phyloP scores from a whole-genome alignment of 2,329 filamentous ascomycete species.

The Penicillium decumbens region DNA sequence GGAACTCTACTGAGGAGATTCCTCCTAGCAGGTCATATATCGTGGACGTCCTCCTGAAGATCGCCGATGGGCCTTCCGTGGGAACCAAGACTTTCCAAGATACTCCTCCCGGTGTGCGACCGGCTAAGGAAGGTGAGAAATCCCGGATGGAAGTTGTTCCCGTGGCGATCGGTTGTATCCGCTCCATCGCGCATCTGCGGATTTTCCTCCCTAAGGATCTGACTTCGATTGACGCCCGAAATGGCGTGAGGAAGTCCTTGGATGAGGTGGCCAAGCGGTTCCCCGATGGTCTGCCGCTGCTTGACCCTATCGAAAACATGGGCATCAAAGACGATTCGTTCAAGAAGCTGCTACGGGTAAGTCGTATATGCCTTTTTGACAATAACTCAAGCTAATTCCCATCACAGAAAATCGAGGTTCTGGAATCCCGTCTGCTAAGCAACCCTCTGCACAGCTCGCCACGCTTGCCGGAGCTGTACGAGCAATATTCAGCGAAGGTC shows the following conservation, averaged over 20 bases:
- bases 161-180: constrained; percentile 77
- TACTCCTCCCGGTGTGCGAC: constrained; percentile 58
- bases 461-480: constrained; percentile 75
- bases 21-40: constrained; percentile 72
- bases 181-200: constrained; percentile 76
- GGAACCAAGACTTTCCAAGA: constrained; percentile 59
- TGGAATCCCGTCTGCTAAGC: constrained; percentile 81
- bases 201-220: constrained; percentile 78
- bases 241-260: constrained; percentile 62
- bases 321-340: constrained; percentile 86
- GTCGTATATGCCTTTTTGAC: constrained; percentile 15
- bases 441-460: constrained; percentile 92
- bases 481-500: constrained; percentile 79
- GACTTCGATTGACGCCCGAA: constrained; percentile 62
- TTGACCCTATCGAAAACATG: constrained; percentile 97
- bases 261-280: constrained; percentile 81
- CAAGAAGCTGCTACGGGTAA: constrained; percentile 73
- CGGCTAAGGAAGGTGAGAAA: constrained; percentile 59
- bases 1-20: constrained; percentile 62
- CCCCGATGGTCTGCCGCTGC: constrained; percentile 79
- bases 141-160: constrained; percentile 77
- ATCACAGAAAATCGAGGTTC: constrained; percentile 85
- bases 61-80: constrained; percentile 52
- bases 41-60: constrained; percentile 71
- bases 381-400: constrained; percentile 13